Conservation (phyloP, 768 basidiomycete genomes). For the Collybia mongolica region DNA sequence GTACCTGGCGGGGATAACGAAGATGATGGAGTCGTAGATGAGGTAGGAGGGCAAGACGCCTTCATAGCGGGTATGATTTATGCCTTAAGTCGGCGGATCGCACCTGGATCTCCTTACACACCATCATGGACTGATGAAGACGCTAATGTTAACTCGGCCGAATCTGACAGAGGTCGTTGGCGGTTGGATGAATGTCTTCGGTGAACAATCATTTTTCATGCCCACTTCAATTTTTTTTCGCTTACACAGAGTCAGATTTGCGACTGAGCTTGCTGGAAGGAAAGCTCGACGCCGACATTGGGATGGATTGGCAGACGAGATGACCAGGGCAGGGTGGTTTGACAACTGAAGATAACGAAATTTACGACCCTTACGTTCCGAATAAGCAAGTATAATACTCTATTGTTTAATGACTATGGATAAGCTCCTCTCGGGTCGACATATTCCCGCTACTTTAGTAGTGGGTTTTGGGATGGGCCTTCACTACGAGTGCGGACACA, state of each 20-base stretch:
- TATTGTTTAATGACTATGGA: neutral
- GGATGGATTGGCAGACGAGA: conserved; percentile 71
- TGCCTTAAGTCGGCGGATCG: conserved; percentile 66
- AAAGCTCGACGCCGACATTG: conserved; percentile 64
- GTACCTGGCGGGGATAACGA: conserved; percentile 36
- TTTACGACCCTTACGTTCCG: neutral
- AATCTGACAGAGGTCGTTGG: conserved; percentile 59
- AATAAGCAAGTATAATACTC: neutral
- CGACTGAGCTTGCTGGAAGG: conserved; percentile 78
- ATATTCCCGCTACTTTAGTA: too few relatives aligned
- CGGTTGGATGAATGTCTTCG: conserved; percentile 79
- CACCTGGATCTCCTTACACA: conserved; percentile 78
- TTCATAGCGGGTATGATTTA: conserved; percentile 90
- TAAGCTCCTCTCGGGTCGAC: too few relatives aligned
- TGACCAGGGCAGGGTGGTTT: conserved; percentile 77
- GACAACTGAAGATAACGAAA: conserved; percentile 27
- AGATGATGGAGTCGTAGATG: conserved; percentile 55
- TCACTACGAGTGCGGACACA: too few relatives aligned
- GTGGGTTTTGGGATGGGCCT: too few relatives aligned
- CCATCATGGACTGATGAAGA: conserved; percentile 47
- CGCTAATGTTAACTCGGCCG: conserved; percentile 22
- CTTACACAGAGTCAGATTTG: conserved; percentile 52
- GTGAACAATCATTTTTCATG: conserved; percentile 31
- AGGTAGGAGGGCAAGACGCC: conserved; percentile 77
- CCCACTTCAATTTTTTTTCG: neutral